Evolutionary conservation across 768 basidiomycete genomes (phyloP).

Genomic region (Leccinum disarticulatum): DNA sequence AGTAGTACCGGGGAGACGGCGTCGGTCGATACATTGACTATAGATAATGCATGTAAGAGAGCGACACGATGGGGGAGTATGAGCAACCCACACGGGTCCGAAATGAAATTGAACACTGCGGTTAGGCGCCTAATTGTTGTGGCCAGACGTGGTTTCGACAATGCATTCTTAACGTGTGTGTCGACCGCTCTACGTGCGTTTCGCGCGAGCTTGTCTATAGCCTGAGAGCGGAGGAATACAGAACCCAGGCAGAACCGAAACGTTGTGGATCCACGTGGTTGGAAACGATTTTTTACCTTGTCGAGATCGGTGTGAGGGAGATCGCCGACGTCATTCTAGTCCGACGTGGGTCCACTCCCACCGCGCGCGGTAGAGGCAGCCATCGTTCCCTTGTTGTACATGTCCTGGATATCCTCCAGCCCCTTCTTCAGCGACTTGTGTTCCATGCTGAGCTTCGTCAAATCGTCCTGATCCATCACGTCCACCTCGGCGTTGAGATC

Average conservation of each 20-base stretch:
- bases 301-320: slow-evolving; percentile 60
- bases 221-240: slow-evolving; percentile 37
- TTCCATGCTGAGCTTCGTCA: slow-evolving; percentile 43
- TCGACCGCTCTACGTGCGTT: slow-evolving; percentile 67
- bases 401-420: slow-evolving; percentile 47
- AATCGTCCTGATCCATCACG: slow-evolving; percentile 52
- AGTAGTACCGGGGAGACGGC: slow-evolving; percentile 47
- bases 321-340: slow-evolving; percentile 41
- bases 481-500: slow-evolving; percentile 56
- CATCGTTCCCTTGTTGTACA: slow-evolving; percentile 31
- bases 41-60: slow-evolving; percentile 16
- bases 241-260: slow-evolving; percentile 2
- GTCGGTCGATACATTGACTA: slow-evolving; percentile 53
- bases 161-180: slow-evolving; percentile 68
- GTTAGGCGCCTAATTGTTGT: slow-evolving; percentile 70
- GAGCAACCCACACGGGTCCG: slow-evolving; percentile 59
- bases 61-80: slow-evolving; percentile 7
- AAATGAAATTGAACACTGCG: slow-evolving; percentile 65
- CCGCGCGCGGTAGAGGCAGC: background rate
- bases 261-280: slow-evolving; percentile 6
- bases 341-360: slow-evolving; percentile 11
- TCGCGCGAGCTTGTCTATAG: slow-evolving; percentile 67
- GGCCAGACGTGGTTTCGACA: slow-evolving; percentile 67
- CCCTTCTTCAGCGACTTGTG: slow-evolving; percentile 53
- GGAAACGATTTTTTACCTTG: slow-evolving; percentile 44